Conservation (phyloP, 495 filamentous ascomycete genomes). For the Annulohypoxylon maeteangense region DNA sequence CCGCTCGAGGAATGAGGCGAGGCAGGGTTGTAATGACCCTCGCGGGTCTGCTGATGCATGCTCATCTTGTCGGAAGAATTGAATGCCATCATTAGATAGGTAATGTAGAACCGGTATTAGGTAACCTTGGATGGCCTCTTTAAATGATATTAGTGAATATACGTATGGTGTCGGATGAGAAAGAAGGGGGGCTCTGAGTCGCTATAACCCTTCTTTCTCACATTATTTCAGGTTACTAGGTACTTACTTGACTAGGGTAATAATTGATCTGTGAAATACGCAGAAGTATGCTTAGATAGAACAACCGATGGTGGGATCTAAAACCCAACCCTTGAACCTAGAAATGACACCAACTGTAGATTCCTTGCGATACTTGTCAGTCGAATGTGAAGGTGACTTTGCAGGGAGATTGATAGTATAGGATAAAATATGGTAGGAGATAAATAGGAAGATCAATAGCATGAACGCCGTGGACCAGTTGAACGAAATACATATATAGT, state of each 20-base stretch:
- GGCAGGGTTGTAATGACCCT: conserved; percentile 54
- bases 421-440: neutral
- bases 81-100: conserved; percentile 23
- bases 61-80: conserved; percentile 37
- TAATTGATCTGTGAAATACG: conserved; percentile 16
- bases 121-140: neutral
- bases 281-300: conserved; percentile 16
- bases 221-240: neutral
- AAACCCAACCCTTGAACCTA: neutral
- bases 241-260: neutral
- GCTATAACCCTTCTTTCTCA: neutral
- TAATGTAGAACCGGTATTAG: no score
- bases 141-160: neutral
- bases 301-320: neutral
- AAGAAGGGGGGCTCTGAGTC: neutral
- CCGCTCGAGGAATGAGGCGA: conserved; percentile 70
- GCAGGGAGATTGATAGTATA: no score
- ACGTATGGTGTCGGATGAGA: neutral
- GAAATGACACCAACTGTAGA: neutral
- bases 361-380: neutral
- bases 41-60: conserved; percentile 47
- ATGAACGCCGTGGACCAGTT: neutral
- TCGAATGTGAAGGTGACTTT: neutral
- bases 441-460: neutral
- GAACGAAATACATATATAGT: neutral